Percentiles rank a stretch among this genome's conserved stretches.
phyloP scores from a whole-genome alignment of 163 green algal species.

The Prototheca stagnorum region DNA sequence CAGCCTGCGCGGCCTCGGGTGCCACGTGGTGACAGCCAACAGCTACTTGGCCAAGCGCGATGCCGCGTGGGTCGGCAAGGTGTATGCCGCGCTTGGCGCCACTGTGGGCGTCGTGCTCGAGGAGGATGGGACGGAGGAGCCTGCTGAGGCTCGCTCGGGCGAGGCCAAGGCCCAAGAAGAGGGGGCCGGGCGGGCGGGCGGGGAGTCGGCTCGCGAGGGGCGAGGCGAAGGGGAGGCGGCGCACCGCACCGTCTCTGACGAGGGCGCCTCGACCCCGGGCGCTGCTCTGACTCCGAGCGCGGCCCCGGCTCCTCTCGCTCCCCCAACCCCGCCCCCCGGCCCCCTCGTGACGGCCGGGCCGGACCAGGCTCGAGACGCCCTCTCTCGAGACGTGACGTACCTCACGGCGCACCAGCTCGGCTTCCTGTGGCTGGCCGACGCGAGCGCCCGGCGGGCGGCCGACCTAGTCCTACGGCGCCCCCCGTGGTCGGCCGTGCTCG shows the following conservation, averaged over 20 bases:
- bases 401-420: slow-evolving; percentile 97
- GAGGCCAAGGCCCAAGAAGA: no score
- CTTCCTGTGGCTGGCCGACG: slow-evolving; percentile 97
- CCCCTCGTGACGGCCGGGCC: no score
- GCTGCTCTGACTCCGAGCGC: no score
- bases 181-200: no score
- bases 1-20: slow-evolving; percentile 58
- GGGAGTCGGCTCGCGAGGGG: no score
- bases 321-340: no score
- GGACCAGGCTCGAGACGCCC: slow-evolving; percentile 47
- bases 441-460: slow-evolving; percentile 61
- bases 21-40: slow-evolving; percentile 97
- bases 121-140: no score
- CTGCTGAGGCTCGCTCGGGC: no score
- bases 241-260: no score
- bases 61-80: slow-evolving; percentile 93
- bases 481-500: slow-evolving; percentile 96
- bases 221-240: background rate
- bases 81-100: slow-evolving; percentile 76
- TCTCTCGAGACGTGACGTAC: slow-evolving; percentile 87
- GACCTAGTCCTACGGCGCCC: slow-evolving; percentile 77
- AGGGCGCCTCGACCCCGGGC: no score
- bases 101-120: slow-evolving; percentile 75
- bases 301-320: no score
- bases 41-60: slow-evolving; percentile 95